Base-by-base conservation (phyloP, 106 monocot species). In the Allium sativum region DNA sequence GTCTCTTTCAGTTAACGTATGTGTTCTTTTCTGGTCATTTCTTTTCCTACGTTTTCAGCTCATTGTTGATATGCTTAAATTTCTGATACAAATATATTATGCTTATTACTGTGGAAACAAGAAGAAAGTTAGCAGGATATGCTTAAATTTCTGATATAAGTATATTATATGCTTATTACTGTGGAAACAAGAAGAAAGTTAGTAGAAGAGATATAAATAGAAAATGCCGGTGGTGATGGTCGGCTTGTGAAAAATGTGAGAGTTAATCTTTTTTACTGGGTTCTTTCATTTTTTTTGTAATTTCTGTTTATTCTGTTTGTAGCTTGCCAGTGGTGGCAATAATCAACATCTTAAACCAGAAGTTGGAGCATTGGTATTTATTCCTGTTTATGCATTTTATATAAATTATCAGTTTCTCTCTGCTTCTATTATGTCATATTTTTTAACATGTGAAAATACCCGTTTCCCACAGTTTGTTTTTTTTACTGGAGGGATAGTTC, bases 401-500 rank as follows among this genome's bases (percentile, higher is more conserved):
- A 9, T 22, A 20, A 20, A 73, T 65, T 59, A 18, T 13, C 20
- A 73, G 65, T 58, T 21, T 17, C 18, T 48, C 17, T 18, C 7
- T n/a, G 6, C 17, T 43, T 9, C 13, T 58, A 12, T 63, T 16
- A 48, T 70, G 22, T 57, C 21, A 69, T n/a, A n/a, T n/a, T 58
- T 8, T 17, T 53, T 44, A 16, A 21, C 6, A 13, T 5, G 31
- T 31, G 31, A 31, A 31, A 31, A 31, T 31, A 31, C 31, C 5
- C 31, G 31, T 31, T 68, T 52, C 58, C 11, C 68, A 48, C 82
- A 98, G 98, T 98, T 98, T 79, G 82, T 98, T 66, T 98, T 98
- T 75, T 92, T 92, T 64, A 98, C 98, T 66, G 98, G 98, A 62
- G 98, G 98, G 13, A 88, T 88, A 62, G 92, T 92, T 45, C 85